These are phyloP conservation scores for Fusarium aywerte DNA, from an alignment of 2,329 filamentous ascomycete genomes.

Conservation along the genomic window DNA sequence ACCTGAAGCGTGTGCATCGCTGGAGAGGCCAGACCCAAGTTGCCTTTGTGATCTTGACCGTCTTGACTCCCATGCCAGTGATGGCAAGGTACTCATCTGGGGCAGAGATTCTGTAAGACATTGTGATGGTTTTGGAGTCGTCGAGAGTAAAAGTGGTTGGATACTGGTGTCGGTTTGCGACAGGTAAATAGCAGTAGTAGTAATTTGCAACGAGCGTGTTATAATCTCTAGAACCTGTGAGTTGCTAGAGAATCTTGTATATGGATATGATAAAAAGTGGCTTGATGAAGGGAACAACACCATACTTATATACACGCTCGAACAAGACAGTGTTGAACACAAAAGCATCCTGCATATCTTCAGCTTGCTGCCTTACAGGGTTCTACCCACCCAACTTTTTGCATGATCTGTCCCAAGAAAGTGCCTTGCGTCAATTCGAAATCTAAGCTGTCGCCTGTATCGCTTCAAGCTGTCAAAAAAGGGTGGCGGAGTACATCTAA, in stretches of 20 bases:
- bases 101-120: slow-evolving; percentile 75
- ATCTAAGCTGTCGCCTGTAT: not conserved
- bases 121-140: slow-evolving; percentile 41
- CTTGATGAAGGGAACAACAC: slow-evolving; percentile 1
- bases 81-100: slow-evolving; percentile 89
- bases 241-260: slow-evolving; percentile 3
- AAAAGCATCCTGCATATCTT: not conserved
- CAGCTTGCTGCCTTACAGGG: slow-evolving; percentile 11
- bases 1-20: slow-evolving; percentile 65
- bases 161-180: not conserved
- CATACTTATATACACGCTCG: slow-evolving; percentile 24
- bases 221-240: slow-evolving; percentile 10
- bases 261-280: not conserved
- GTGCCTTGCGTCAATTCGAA: slow-evolving; percentile 13
- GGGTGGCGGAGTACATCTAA: slow-evolving; percentile 24
- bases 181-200: not conserved
- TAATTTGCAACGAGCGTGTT: slow-evolving; percentile 18
- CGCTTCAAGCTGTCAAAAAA: not conserved
- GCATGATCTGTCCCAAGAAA: not conserved
- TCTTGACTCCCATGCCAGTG: slow-evolving; percentile 80
- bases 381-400: no score
- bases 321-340: not conserved
- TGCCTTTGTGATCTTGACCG: slow-evolving; percentile 82
- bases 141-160: not conserved
- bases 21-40: slow-evolving; percentile 78